Conservation (phyloP, 2,329 filamentous ascomycete genomes). For the Diaporthe ampelina region DNA sequence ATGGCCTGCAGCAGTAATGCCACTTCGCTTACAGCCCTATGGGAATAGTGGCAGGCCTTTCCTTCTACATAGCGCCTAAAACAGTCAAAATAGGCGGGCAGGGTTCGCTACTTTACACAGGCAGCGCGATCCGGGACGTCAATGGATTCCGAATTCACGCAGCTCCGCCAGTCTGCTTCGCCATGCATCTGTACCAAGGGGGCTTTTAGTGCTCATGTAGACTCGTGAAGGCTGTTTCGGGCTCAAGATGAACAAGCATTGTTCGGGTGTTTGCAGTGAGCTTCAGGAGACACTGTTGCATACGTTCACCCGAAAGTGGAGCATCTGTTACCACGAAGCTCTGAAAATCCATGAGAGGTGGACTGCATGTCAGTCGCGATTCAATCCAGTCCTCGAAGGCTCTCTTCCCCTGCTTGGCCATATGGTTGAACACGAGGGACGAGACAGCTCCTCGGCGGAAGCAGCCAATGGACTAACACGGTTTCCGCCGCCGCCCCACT, state of each 20-base stretch:
- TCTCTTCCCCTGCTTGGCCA: not conserved
- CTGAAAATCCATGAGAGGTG: not conserved
- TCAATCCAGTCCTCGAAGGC: not conserved
- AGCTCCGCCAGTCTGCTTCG: not conserved
- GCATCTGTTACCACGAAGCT: not conserved
- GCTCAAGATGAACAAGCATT: not conserved
- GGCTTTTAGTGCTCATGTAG: not conserved
- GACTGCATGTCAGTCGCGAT: not conserved
- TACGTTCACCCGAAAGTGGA: not conserved
- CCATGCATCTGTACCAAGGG: not conserved
- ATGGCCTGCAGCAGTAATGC: not conserved
- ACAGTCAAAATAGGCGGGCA: not conserved
- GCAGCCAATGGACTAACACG: constrained; percentile 20
- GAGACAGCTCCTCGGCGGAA: not conserved
- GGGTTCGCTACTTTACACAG: not conserved
- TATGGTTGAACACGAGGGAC: not conserved
- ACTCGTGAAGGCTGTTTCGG: not conserved
- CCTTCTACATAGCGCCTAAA: not conserved
- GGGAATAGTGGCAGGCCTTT: no score
- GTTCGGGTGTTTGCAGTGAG: not conserved
- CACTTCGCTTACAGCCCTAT: not conserved
- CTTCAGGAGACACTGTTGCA: not conserved
- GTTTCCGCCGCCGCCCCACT: constrained; percentile 17
- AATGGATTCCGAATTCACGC: not conserved
- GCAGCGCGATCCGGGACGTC: not conserved